A percentile compares a stretch with the other conserved stretches of the same genome.
Conservation (phyloP, 2,329 filamentous ascomycete species). For the Fusarium sacchari region DNA sequence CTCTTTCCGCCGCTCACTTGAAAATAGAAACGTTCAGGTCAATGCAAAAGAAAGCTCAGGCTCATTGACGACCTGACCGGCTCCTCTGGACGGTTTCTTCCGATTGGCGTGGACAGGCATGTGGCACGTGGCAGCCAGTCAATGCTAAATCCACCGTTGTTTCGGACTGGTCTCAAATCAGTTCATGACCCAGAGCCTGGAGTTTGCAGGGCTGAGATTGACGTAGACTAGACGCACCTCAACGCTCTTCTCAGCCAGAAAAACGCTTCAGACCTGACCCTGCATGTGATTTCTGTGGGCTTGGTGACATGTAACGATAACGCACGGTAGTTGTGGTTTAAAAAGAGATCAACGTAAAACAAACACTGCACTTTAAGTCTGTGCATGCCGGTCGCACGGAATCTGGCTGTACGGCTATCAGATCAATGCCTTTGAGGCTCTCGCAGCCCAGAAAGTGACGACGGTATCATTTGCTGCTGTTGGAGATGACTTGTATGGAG, state of each 20-base stretch:
- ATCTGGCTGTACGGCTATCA: neutral
- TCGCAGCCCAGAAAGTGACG: neutral
- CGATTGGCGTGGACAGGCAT: slow-evolving; percentile 36
- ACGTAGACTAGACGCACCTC: slow-evolving; percentile 15
- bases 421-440: slow-evolving; percentile 11
- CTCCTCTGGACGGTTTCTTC: slow-evolving; percentile 11
- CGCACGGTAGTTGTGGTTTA: slow-evolving; percentile 1
- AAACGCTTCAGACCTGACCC: slow-evolving; percentile 5
- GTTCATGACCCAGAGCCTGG: slow-evolving; percentile 20
- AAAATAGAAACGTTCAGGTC: neutral
- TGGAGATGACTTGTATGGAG: neutral
- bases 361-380: slow-evolving; percentile 9
- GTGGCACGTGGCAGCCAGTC: slow-evolving; percentile 39
- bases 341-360: slow-evolving; percentile 10
- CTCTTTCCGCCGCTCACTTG: neutral
- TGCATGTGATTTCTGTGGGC: slow-evolving; percentile 8
- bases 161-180: slow-evolving; percentile 43
- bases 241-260: neutral
- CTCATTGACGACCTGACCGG: neutral
- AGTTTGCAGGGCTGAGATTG: slow-evolving; percentile 16
- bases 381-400: slow-evolving; percentile 23
- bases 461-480: neutral
- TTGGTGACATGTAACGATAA: slow-evolving; percentile 8
- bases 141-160: slow-evolving; percentile 38
- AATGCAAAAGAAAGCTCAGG: slow-evolving; percentile 6